A percentile compares a stretch with the other conserved stretches of the same genome.
Conservation (phyloP, 345 rosid genomes). For the Eucalyptus marginata region DNA sequence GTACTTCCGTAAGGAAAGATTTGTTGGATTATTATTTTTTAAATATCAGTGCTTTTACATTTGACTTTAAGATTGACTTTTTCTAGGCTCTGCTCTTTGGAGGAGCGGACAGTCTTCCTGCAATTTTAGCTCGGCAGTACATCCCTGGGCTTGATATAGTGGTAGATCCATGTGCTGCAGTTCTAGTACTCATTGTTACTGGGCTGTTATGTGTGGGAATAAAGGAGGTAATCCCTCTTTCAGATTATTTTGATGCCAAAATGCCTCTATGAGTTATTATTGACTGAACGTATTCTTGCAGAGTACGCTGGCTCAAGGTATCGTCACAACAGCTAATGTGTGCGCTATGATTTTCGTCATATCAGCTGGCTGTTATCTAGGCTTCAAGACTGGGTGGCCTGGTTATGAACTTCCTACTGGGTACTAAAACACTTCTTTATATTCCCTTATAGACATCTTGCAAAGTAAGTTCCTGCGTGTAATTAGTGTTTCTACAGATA, state of each 20-base stretch:
- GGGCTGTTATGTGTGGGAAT: conserved; percentile 93
- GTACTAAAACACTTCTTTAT: conserved; percentile 22
- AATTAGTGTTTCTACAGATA: conserved; percentile 24
- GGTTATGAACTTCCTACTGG: conserved; percentile 92
- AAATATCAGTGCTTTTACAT: neutral
- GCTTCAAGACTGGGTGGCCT: conserved; percentile 85
- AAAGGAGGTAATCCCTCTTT: conserved; percentile 56
- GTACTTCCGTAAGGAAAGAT: neutral
- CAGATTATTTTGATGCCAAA: neutral
- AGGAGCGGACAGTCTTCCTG: conserved; percentile 66
- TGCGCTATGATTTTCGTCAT: conserved; percentile 80
- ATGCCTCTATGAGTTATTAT: neutral
- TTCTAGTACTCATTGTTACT: conserved; percentile 65
- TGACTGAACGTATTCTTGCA: conserved; percentile 15
- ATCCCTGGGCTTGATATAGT: conserved; percentile 78
- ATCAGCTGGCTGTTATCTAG: conserved; percentile 75
- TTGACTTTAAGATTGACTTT: neutral
- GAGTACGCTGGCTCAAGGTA: conserved; percentile 83
- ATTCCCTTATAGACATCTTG: neutral
- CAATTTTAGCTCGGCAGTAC: conserved; percentile 63
- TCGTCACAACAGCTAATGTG: conserved; percentile 70
- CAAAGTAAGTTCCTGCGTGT: neutral
- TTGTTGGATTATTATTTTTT: neutral
- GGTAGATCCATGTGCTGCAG: conserved; percentile 90
- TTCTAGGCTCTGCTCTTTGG: conserved; percentile 85